phyloP scores from a whole-genome alignment of 192 early-diverging fungal species.

The Podila epicladia region DNA sequence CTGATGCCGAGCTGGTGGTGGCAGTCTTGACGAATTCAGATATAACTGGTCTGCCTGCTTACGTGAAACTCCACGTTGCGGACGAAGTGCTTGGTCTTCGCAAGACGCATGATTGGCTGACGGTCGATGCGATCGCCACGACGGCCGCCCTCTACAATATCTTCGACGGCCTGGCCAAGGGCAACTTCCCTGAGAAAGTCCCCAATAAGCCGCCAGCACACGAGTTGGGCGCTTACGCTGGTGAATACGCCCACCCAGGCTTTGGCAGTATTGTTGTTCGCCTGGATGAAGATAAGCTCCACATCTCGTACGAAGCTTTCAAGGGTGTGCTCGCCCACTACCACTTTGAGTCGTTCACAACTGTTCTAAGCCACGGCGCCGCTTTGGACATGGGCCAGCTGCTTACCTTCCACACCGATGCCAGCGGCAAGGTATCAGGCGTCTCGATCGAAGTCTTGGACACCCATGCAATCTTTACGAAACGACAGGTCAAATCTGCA shows the following conservation, averaged over 20 bases:
- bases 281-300: not conserved
- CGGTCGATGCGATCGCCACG: not conserved
- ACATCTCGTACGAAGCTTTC: not conserved
- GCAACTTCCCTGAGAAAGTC: not conserved
- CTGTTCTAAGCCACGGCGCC: not conserved
- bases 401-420: too few relatives aligned
- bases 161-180: not conserved
- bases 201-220: not conserved
- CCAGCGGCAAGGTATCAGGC: too few relatives aligned
- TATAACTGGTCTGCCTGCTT: not conserved
- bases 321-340: constrained; percentile 8
- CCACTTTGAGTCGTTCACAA: constrained; percentile 13
- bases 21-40: not conserved
- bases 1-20: not conserved
- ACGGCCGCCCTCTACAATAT: not conserved
- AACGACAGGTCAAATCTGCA: too few relatives aligned
- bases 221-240: not conserved
- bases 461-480: too few relatives aligned
- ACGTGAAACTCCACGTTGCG: not conserved
- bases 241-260: not conserved
- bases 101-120: not conserved
- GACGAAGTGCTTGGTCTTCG: not conserved
- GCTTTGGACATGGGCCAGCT: not conserved
- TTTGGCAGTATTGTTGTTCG: not conserved
- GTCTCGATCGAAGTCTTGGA: too few relatives aligned